Conservation (phyloP, 768 basidiomycete genomes). For the Agaricus blazei region DNA sequence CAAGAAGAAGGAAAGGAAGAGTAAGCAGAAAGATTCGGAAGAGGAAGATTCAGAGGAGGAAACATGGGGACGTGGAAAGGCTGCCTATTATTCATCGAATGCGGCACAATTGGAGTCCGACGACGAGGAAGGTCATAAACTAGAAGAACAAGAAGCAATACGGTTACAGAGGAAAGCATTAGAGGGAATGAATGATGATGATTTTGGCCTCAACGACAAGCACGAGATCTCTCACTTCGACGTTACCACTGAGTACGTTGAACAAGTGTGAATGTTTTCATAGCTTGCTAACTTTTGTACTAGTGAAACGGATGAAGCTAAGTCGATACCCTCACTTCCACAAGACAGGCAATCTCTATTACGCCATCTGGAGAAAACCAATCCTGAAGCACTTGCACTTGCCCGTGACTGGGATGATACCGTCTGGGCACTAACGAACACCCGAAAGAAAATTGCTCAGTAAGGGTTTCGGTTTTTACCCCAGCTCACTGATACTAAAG, state of each 20-base stretch:
- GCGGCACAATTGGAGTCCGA: slow-evolving; percentile 76
- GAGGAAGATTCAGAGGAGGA: slow-evolving; percentile 52
- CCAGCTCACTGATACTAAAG: background rate
- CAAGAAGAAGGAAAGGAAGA: slow-evolving; percentile 24
- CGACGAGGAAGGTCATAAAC: slow-evolving; percentile 82
- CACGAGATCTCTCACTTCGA: slow-evolving; percentile 30
- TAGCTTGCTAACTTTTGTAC: background rate
- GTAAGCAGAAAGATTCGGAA: slow-evolving; percentile 21
- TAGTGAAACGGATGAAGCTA: slow-evolving; percentile 35
- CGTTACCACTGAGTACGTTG: slow-evolving; percentile 28
- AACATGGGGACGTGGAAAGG: slow-evolving; percentile 77
- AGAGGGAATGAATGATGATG: slow-evolving; percentile 67
- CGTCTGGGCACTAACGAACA: slow-evolving; percentile 43
- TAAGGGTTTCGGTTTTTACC: slow-evolving; percentile 24
- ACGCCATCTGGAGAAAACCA: slow-evolving; percentile 67
- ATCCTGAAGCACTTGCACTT: slow-evolving; percentile 74
- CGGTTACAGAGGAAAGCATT: slow-evolving; percentile 73
- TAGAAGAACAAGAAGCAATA: slow-evolving; percentile 85
- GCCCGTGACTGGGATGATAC: slow-evolving; percentile 84
- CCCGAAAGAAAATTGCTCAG: slow-evolving; percentile 51
- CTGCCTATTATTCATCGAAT: slow-evolving; percentile 84
- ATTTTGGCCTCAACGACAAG: slow-evolving; percentile 77
- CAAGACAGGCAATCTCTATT: slow-evolving; percentile 57
- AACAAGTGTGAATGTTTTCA: background rate
- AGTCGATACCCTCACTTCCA: slow-evolving; percentile 33